These are phyloP conservation scores for Suillus spraguei DNA, from an alignment of 768 basidiomycete species.

Conservation along the genomic window DNA sequence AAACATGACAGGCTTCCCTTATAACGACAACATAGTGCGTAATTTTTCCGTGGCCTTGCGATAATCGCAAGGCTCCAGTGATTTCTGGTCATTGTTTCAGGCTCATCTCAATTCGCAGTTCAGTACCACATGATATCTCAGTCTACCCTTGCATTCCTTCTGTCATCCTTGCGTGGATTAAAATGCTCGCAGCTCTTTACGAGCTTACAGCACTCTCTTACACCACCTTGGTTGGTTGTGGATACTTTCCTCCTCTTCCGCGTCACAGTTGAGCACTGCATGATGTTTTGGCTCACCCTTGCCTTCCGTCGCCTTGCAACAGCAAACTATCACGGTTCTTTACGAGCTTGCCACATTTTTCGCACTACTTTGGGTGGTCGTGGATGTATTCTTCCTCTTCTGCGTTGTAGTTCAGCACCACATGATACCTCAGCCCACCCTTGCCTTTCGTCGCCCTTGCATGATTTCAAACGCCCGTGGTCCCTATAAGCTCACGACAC, in stretches of 20 bases:
- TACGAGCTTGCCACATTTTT: not conserved
- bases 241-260: not conserved
- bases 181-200: not conserved
- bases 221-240: not conserved
- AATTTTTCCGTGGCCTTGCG: not conserved
- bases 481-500: not conserved
- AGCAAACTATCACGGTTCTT: not conserved
- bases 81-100: not conserved
- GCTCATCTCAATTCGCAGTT: not conserved
- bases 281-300: not conserved
- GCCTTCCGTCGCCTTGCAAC: not conserved
- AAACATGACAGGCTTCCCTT: not conserved
- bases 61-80: not conserved
- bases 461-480: not conserved
- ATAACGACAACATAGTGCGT: not conserved
- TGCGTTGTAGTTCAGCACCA: not conserved
- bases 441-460: not conserved
- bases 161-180: not conserved
- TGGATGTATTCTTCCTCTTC: not conserved
- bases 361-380: not conserved
- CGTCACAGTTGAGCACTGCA: not conserved
- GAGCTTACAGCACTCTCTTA: not conserved
- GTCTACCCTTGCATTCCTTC: not conserved
- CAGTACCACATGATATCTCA: not conserved
- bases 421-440: not conserved